Evolutionary conservation across 345 rosid species (phyloP), one percentile per base, ranked within the genome.

Genomic region (Gossypium mustelinum): DNA sequence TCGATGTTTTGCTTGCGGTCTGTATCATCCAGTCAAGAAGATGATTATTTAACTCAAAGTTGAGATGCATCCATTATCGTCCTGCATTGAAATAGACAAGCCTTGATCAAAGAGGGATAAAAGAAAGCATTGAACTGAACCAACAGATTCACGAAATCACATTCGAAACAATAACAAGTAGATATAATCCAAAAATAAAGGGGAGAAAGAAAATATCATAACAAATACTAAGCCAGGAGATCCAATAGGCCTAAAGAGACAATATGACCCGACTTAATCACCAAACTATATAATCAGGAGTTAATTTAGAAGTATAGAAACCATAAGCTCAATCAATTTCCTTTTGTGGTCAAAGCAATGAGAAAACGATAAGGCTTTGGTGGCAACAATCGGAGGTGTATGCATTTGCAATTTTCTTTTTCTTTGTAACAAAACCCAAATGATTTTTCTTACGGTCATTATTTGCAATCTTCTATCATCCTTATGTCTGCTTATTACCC

Each of bases 61-160:
- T 67, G 29, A 45, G 11, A 20, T 64, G 50, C 68, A 64, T 64
- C 3, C 47, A 22, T 16, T 69, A 9, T 51, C 7, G 10, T 51
- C 73, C 73, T 17, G 45, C 73, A 69, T 51, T 22, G n/a, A 27
- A 50, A 25, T 25, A 69, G 60, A 51, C 25, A 27, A 50, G 24
- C 10, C 20, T 27, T 27, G 45, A 69, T 48, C 57, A 68, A 48
- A 22, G 13, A 11, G 18, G 18, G 16, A 68, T 45, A 41, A 12
- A 64, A 63, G 41, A 67, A 24, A 18, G 18, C 72, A 68, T 47
- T 13, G 41, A 48, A 18, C 41, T 24, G 20, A 68, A 68, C 9
- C 7, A 47, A 68, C 39, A 13, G 57, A 22, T 12, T 20, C 17
- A 43, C 0, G 13, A 43, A 22, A 22, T 67, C 11, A 67, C 17